Evolutionary conservation across 2,329 filamentous ascomycete genomes (phyloP).

Genomic region (Hypoxylon sp.): DNA sequence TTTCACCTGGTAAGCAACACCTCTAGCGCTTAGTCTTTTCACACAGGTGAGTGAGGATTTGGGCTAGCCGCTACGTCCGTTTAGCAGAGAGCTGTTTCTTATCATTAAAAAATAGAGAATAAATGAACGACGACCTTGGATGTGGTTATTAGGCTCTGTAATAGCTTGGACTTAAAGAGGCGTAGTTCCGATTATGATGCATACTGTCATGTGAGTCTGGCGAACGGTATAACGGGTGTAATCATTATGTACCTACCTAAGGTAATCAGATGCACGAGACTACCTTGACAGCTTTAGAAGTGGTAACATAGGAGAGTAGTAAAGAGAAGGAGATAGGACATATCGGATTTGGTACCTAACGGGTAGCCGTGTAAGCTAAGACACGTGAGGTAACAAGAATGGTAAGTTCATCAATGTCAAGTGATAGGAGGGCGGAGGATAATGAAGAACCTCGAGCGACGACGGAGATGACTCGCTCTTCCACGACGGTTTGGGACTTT

Average conservation of each 20-base stretch:
- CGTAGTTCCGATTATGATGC: constrained; percentile 3
- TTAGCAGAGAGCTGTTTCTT: not conserved
- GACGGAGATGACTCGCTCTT: constrained; percentile 11
- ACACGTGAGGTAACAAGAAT: constrained; percentile 9
- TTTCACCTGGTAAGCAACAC: constrained; percentile 33
- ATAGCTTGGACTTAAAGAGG: not conserved
- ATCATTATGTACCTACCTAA: not conserved
- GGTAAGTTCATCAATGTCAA: constrained; percentile 3
- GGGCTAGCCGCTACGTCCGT: not conserved
- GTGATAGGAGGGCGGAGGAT: not conserved
- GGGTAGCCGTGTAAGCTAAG: constrained; percentile 7
- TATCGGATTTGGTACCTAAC: not conserved
- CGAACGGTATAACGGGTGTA: not conserved
- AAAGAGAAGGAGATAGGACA: constrained; percentile 8
- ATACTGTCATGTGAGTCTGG: constrained; percentile 2
- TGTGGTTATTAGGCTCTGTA: not conserved
- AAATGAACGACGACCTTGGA: not conserved
- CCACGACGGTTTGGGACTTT: constrained; percentile 2
- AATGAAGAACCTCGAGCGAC: constrained; percentile 5
- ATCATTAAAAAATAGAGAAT: not conserved
- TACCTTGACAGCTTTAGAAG: constrained; percentile 9
- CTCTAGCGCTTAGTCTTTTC: constrained; percentile 37
- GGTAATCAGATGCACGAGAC: constrained; percentile 5
- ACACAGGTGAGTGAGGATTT: constrained; percentile 14
- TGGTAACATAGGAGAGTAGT: not conserved